Evolutionary conservation across 345 rosid species (phyloP).

Genomic region (Eucalyptus pauciflora): DNA sequence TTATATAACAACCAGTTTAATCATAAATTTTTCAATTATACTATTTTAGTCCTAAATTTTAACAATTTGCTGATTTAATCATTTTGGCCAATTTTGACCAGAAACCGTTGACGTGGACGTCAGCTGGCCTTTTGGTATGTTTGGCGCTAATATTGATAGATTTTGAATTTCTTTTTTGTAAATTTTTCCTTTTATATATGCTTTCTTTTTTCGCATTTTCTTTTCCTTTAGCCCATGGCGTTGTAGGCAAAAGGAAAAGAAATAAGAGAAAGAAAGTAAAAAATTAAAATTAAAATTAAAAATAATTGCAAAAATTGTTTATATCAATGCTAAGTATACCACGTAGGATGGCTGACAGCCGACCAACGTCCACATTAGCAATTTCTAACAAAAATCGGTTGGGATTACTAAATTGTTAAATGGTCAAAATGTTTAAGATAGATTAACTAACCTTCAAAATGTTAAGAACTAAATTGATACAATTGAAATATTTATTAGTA

Average conservation of each 20-base stretch:
- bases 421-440: too few relatives aligned
- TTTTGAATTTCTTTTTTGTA: not conserved
- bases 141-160: not conserved
- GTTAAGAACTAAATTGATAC: not conserved
- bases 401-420: too few relatives aligned
- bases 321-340: not conserved
- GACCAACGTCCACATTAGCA: accelerated
- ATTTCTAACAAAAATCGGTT: accelerated
- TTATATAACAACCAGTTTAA: not conserved
- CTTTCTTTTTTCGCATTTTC: not conserved
- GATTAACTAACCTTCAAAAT: too few relatives aligned
- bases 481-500: not conserved
- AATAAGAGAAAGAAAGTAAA: not conserved
- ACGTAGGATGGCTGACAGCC: accelerated
- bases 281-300: not conserved
- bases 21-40: not conserved
- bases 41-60: not conserved
- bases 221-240: not conserved
- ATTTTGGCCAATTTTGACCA: accelerated
- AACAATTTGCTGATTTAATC: not conserved
- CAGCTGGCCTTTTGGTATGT: accelerated
- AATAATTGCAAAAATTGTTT: not conserved
- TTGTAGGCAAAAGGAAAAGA: not conserved
- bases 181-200: not conserved
- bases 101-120: accelerated